These are phyloP conservation scores for Rhodotorula sphaerocarpa DNA, from an alignment of 768 basidiomycete genomes.

Conservation along the genomic window DNA sequence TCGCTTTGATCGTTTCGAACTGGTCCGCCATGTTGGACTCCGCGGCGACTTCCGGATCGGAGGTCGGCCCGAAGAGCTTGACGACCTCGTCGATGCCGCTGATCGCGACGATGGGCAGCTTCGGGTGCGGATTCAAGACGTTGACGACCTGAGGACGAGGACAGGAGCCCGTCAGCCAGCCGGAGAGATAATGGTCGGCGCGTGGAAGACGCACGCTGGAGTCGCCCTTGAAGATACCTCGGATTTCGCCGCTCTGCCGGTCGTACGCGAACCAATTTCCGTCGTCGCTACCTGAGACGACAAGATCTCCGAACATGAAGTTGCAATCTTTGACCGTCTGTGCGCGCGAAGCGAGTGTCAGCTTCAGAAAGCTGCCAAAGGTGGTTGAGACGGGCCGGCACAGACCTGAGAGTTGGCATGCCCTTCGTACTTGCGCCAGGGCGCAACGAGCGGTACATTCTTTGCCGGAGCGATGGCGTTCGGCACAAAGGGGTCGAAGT, in stretches of 20 bases:
- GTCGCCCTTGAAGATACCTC: conserved; percentile 34
- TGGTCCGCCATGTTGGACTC: conserved; percentile 19
- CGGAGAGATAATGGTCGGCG: neutral
- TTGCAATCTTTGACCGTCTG: conserved; percentile 40
- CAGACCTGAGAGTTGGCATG: conserved; percentile 31
- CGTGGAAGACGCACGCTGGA: neutral
- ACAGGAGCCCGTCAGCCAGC: neutral
- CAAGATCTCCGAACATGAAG: conserved; percentile 12
- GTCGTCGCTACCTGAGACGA: conserved; percentile 31
- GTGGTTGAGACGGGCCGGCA: neutral
- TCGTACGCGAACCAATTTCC: conserved; percentile 30
- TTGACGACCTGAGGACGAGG: conserved; percentile 29
- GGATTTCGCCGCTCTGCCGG: conserved; percentile 21
- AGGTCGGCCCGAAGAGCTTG: conserved; percentile 37
- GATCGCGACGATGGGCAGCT: conserved; percentile 35
- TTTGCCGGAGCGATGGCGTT: neutral
- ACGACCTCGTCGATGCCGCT: conserved; percentile 33
- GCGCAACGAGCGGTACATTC: conserved; percentile 31
- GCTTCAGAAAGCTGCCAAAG: no score
- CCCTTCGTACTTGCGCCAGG: conserved; percentile 21
- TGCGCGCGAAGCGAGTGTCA: neutral
- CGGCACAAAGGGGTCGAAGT: neutral
- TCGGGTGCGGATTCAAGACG: conserved; percentile 34
- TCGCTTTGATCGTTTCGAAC: neutral
- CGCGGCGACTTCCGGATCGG: neutral